Evolutionary conservation across 768 basidiomycete species (phyloP).

Genomic region (Boletus reticuloceps): DNA sequence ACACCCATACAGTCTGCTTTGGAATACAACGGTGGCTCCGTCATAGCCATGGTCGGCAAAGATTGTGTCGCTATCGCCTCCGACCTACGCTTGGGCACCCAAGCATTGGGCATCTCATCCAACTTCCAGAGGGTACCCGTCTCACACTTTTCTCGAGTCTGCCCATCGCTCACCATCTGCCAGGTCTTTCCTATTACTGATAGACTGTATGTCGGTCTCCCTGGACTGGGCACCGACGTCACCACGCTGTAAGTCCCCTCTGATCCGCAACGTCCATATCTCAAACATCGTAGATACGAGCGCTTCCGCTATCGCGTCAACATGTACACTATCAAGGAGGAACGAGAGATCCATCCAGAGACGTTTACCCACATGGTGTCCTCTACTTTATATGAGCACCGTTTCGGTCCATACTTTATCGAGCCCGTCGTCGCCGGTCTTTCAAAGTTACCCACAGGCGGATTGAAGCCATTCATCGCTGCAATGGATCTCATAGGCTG

Average conservation of each 20-base stretch:
- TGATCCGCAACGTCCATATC: background rate
- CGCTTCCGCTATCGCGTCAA: conserved; percentile 92
- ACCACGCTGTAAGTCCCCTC: conserved; percentile 68
- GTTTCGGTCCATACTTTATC: conserved; percentile 95
- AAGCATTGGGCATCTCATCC: conserved; percentile 79
- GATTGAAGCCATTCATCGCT: conserved; percentile 88
- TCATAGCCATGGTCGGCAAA: conserved; percentile 98
- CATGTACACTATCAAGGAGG: conserved; percentile 99
- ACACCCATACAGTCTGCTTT: conserved; percentile 68
- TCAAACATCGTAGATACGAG: conserved; percentile 60
- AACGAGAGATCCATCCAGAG: conserved; percentile 93
- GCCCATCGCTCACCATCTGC: background rate
- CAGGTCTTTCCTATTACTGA: conserved; percentile 95
- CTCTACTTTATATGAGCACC: conserved; percentile 91
- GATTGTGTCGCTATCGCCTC: conserved; percentile 98
- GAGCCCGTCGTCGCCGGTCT: conserved; percentile 96
- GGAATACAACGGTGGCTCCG: conserved; percentile 96
- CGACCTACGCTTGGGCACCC: conserved; percentile 87
- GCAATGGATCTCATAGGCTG: conserved; percentile 93
- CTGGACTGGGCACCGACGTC: conserved; percentile 93
- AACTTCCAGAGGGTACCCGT: conserved; percentile 89
- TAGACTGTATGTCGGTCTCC: conserved; percentile 85
- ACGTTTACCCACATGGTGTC: conserved; percentile 95
- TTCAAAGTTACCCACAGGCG: conserved; percentile 67
- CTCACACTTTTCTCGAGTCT: conserved; percentile 12